Conservation (phyloP, 441 rosid species). For the Bocquillonia castaneifolia region DNA sequence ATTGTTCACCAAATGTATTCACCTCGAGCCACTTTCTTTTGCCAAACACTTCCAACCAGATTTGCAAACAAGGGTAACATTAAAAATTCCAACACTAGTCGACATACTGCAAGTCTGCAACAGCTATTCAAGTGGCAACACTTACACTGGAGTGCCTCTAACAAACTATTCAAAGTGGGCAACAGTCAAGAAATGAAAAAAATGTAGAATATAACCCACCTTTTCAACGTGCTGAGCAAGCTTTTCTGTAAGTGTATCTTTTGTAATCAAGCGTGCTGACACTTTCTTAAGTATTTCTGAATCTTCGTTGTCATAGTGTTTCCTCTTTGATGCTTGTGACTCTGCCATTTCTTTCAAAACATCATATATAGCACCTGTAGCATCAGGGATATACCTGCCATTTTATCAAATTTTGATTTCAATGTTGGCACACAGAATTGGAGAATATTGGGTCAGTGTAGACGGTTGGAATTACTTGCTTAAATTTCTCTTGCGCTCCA, state of each 20-base stretch:
- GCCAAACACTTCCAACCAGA: neutral
- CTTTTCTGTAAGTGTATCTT: slow-evolving; percentile 62
- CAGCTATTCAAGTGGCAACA: neutral
- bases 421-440: slow-evolving; percentile 6
- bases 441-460: neutral
- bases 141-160: neutral
- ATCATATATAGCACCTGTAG: slow-evolving; percentile 67
- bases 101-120: neutral
- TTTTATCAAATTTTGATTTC: slow-evolving; percentile 7
- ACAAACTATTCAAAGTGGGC: neutral
- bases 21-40: too few species aligned
- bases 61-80: neutral
- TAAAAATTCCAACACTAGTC: neutral
- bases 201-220: slow-evolving; percentile 37
- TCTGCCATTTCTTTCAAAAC: slow-evolving; percentile 72
- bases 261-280: slow-evolving; percentile 51
- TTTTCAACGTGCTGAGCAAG: slow-evolving; percentile 83
- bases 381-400: slow-evolving; percentile 86
- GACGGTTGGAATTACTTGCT: slow-evolving; percentile 51
- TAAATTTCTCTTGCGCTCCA: slow-evolving; percentile 84
- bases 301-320: slow-evolving; percentile 47
- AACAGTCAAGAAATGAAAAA: neutral
- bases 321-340: slow-evolving; percentile 52
- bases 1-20: neutral
- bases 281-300: slow-evolving; percentile 55